phyloP scores from a whole-genome alignment of 2,329 filamentous ascomycete species.

The Ceratocystiopsis sp. region DNA sequence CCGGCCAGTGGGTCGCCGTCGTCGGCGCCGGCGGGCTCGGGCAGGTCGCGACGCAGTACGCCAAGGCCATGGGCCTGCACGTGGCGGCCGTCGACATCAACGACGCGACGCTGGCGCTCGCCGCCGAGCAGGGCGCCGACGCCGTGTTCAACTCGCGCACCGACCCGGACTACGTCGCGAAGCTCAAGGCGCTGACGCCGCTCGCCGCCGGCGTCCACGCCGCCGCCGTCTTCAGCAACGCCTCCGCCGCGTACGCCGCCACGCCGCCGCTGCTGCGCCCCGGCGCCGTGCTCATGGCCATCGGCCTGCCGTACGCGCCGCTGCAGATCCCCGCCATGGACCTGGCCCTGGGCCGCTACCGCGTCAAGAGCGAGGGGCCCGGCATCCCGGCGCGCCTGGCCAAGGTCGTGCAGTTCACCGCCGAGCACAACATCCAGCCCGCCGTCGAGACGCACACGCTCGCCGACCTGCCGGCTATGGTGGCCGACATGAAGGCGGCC shows the following conservation, averaged over 20 bases:
- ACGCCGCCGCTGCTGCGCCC: conserved; percentile 19
- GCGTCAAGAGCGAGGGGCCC: conserved; percentile 23
- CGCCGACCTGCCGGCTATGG: conserved; percentile 20
- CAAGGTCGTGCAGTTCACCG: conserved; percentile 24
- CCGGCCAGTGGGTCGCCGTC: conserved; percentile 21
- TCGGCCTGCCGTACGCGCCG: conserved; percentile 21
- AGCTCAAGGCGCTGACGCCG: conserved; percentile 22
- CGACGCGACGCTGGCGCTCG: conserved; percentile 20
- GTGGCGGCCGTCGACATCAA: conserved; percentile 25
- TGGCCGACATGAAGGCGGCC: conserved; percentile 19
- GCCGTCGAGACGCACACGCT: conserved; percentile 20
- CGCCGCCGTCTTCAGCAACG: conserved; percentile 22
- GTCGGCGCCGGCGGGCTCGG: conserved; percentile 25
- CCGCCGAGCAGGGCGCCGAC: conserved; percentile 21
- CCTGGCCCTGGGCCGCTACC: conserved; percentile 20
- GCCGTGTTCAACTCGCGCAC: conserved; percentile 23
- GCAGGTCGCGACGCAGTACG: conserved; percentile 25
- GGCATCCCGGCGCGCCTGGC: conserved; percentile 23
- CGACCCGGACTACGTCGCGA: conserved; percentile 18
- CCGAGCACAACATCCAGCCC: conserved; percentile 21
- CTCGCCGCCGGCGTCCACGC: conserved; percentile 20
- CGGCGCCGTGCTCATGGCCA: conserved; percentile 23
- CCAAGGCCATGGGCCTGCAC: conserved; percentile 24
- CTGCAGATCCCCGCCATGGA: conserved; percentile 22
- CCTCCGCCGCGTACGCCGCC: conserved; percentile 18